These are phyloP conservation scores for Russula earlei DNA, from an alignment of 768 basidiomycete genomes.

Conservation along the genomic window DNA sequence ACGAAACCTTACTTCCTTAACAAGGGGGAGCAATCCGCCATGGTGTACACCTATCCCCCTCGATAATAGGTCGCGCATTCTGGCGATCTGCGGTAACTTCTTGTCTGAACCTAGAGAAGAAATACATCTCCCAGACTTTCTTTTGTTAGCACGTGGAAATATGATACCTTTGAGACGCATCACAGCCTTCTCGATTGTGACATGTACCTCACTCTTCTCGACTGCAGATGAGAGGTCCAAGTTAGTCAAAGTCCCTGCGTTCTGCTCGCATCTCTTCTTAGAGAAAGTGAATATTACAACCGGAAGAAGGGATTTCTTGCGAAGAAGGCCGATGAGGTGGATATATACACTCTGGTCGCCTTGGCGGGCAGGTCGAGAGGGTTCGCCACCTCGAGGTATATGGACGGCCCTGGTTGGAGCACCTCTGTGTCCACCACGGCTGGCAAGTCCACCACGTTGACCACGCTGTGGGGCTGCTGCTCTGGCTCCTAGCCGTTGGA, in stretches of 20 bases:
- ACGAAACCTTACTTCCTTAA: constrained; percentile 69
- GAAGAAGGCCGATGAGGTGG: constrained; percentile 77
- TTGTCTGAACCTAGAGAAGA: constrained; percentile 66
- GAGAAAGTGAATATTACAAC: constrained; percentile 97
- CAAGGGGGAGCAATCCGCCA: constrained; percentile 89
- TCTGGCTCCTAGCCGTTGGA: constrained; percentile 75
- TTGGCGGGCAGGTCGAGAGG: constrained; percentile 49
- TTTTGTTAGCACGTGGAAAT: not conserved
- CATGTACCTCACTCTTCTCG: constrained; percentile 96
- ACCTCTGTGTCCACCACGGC: constrained; percentile 35
- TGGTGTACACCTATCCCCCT: constrained; percentile 98
- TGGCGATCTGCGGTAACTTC: constrained; percentile 83
- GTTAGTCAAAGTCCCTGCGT: constrained; percentile 82
- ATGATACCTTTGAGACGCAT: constrained; percentile 79
- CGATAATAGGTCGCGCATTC: constrained; percentile 81
- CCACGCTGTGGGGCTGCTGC: constrained; percentile 47
- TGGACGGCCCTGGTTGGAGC: constrained; percentile 30
- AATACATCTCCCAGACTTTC: not conserved
- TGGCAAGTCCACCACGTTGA: constrained; percentile 37
- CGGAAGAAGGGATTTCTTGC: constrained; percentile 80
- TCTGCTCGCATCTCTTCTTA: constrained; percentile 95
- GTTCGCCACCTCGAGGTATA: constrained; percentile 28
- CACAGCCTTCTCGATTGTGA: constrained; percentile 86
- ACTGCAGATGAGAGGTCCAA: constrained; percentile 78
- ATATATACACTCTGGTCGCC: constrained; percentile 92